A percentile compares a stretch with the other conserved stretches of the same genome.
Evolutionary conservation across 352 stramenopile genomes (phyloP).

Genomic region (Albugo candida): DNA sequence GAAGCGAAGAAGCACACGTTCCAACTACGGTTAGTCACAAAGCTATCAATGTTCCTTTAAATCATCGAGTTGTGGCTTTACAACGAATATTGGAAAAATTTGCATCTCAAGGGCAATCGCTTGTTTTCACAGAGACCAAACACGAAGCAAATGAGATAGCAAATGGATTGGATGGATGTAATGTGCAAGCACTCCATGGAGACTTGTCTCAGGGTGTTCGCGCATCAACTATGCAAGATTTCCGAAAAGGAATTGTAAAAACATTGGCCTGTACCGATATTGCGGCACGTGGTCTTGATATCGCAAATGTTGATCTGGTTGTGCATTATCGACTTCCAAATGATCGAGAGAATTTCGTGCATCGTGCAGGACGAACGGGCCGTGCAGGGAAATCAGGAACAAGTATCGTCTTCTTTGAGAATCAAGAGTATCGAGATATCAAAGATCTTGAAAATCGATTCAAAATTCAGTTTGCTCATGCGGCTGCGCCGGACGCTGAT

Average conservation of each 20-base stretch:
- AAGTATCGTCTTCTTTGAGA: constrained; percentile 78
- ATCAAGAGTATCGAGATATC: constrained; percentile 37
- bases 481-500: constrained; percentile 28
- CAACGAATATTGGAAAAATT: constrained; percentile 48
- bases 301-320: constrained; percentile 80
- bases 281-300: constrained; percentile 76
- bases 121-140: constrained; percentile 98
- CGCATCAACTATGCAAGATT: constrained; percentile 92
- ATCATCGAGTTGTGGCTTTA: constrained; percentile 35
- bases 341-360: constrained; percentile 90
- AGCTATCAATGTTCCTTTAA: constrained; percentile 78
- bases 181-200: constrained; percentile 46
- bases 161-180: constrained; percentile 45
- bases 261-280: constrained; percentile 85
- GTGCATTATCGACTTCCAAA: constrained; percentile 86
- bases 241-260: constrained; percentile 86
- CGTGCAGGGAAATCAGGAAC: constrained; percentile 63
- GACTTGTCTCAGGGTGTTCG: constrained; percentile 68
- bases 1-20: constrained; percentile 64
- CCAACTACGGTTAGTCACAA: constrained; percentile 81
- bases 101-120: constrained; percentile 53
- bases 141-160: constrained; percentile 88
- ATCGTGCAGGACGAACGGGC: constrained; percentile 81
- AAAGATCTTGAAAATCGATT: constrained; percentile 55
- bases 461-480: constrained; percentile 52